Percentiles rank a stretch among this genome's conserved stretches.
Conservation (phyloP, 2,329 filamentous ascomycete species). For the Aspergillus sp. region DNA sequence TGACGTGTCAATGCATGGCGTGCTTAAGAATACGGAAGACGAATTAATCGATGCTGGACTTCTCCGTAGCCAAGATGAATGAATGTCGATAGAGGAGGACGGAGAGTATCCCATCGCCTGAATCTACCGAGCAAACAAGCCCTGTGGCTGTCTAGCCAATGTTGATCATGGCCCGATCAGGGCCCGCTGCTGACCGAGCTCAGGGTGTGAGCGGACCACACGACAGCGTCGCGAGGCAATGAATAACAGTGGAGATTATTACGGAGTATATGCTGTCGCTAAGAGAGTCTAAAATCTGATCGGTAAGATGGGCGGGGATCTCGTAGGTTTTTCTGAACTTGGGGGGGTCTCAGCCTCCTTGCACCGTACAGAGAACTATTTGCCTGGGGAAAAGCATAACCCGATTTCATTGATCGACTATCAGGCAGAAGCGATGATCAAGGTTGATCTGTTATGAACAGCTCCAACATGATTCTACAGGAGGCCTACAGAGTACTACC, state of each 20-base stretch:
- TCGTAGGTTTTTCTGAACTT: not conserved
- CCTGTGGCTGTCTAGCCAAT: not conserved
- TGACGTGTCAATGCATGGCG: not conserved
- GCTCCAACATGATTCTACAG: too few species aligned
- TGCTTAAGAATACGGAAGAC: not conserved
- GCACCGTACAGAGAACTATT: not conserved
- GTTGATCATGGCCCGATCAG: not conserved
- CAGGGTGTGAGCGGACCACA: not conserved
- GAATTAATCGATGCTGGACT: not conserved
- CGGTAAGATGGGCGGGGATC: not conserved
- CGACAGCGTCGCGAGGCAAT: not conserved
- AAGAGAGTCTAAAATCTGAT: not conserved
- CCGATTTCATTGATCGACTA: too few species aligned
- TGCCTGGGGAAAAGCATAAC: not conserved
- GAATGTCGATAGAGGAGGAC: not conserved
- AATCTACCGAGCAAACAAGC: not conserved
- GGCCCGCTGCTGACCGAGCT: not conserved
- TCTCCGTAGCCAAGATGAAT: not conserved
- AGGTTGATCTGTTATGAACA: too few species aligned
- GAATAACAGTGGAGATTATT: too few species aligned
- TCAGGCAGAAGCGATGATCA: not conserved
- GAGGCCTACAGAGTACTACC: too few species aligned
- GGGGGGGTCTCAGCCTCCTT: not conserved
- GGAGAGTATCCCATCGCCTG: too few species aligned
- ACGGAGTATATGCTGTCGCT: too few species aligned